Evolutionary conservation across 2,329 filamentous ascomycete species (phyloP), one percentile per base, ranked within the genome.

Genomic region (Thielaviopsis euricoi): DNA sequence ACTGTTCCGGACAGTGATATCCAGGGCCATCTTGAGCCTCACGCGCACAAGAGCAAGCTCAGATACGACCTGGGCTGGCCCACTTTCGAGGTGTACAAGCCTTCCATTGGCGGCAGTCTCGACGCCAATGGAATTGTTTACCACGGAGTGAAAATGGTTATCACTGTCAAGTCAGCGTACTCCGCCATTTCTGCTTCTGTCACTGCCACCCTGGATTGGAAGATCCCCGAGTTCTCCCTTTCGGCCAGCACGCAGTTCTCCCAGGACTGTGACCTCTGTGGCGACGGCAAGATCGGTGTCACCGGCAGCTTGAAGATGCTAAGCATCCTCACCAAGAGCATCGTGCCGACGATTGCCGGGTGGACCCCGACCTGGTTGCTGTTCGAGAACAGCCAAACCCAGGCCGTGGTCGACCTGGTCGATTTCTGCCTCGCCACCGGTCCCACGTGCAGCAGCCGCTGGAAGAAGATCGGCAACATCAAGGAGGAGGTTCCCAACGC

Each of bases 1-100:
- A 62, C 49, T 25, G 59, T 63, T 51, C 53, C 61, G 6, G 57
- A 57, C 25, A 53, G 56, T 10, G 40, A 55, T 40, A 55, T 55
- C 23, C 46, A 49, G 19, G 53, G 53, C n/a, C 53, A 55, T 26
- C 19, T 55, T 21, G 40, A 49, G 13, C 21, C 46, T 12, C 19
- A 55, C n/a, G 22, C 33, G 17, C 48, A 49, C 53, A 43, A 29
- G 2, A 43, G 48, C 43, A 49, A 13, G 22, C 17, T 55, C 21
- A 7, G 48, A n/a, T n/a, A 13, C 22, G 19, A 25, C 17, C 21
- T 55, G n/a, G 23, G 33, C 43, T 23, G 22, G 17, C 53, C 53
- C 13, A 55, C 25, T 13, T n/a, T 55, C 10, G 53, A 55, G 40
- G 53, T 55, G 2, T 55, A 55, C 43, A 43, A 48, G 21, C 53